Evolutionary conservation across 805 yeast genomes (phyloP), one percentile per base, ranked within the genome.

Genomic region (Henningerozyma blattae): DNA sequence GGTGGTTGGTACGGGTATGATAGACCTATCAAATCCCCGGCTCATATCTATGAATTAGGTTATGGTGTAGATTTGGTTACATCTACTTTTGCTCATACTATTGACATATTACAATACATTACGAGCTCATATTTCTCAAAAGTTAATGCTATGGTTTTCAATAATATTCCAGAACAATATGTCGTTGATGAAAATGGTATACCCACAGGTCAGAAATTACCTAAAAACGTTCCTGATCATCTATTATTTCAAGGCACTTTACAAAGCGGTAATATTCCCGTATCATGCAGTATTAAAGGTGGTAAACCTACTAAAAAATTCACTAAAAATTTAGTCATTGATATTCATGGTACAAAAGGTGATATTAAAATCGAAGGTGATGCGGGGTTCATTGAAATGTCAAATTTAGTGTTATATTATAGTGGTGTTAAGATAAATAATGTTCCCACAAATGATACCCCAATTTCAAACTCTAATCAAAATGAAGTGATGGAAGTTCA

Each of bases 1-100:
- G 48, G 41, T 8, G 45, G 41, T 17, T 41, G 46, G 44, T 46
- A 42, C 27, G 50, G 48, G 14, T 44, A 46, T 31, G 43, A 46
- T 30, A 32, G 48, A 27, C 38, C 42, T 3, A 22, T 33, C 8
- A 42, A 41, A 27, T 46, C 48, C 1, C 47, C 45, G 2, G 14
- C 30, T 6, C 44, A 42, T 20, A 31, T 46, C 8, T 46, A 38
- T 33, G 45, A 46, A 6, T 25, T 34, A 15, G 39, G 33, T 10
- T 32, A 39, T 22, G 48, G 48, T 16, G 37, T 31, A 13, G 40
- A 45, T 24, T 29, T 43, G 24, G 34, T 46, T 17, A 32, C 47
- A 10, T 31, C 32, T 26, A 31, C 45, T n/a, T 46, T 45, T 36
- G 50, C 44, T 8, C 50, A 44, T 33, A 46, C 48, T 2, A 44